Conservation (phyloP, 805 yeast species). For the Wickerhamiella parazyma region DNA sequence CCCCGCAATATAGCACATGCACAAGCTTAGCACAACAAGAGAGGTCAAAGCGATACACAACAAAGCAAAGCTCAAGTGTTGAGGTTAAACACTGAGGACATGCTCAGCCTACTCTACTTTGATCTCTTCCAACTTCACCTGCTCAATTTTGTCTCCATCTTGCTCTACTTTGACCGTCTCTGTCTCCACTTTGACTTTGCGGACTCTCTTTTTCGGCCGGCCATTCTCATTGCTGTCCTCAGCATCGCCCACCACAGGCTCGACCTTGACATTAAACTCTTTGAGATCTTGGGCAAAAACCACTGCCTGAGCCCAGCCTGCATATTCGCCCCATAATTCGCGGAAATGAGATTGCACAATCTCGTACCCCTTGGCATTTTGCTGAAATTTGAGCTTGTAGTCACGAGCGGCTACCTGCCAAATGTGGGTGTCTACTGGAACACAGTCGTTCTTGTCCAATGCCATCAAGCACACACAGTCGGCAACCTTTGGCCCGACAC, state of each 20-base stretch:
- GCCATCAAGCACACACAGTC: constrained; percentile 94
- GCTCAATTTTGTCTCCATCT: background rate
- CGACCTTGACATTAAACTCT: constrained; percentile 2
- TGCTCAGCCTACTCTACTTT: background rate
- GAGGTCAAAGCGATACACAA: no score
- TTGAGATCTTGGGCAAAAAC: constrained; percentile 72
- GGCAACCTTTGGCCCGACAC: constrained; percentile 97
- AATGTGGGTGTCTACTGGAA: constrained; percentile 94
- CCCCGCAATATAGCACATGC: no score
- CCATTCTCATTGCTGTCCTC: no score
- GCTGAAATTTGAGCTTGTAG: constrained; percentile 36
- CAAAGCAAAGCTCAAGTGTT: no score
- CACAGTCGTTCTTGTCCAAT: constrained; percentile 69
- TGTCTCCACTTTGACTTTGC: background rate
- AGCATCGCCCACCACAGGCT: background rate
- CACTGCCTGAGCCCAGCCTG: constrained; percentile 99
- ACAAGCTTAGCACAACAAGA: no score
- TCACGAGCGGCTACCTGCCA: constrained; percentile 78
- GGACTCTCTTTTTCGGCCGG: background rate
- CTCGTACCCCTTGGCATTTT: constrained; percentile 37
- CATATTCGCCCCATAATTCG: constrained; percentile 72
- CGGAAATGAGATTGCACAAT: constrained; percentile 47
- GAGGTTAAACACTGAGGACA: no score
- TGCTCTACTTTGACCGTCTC: background rate
- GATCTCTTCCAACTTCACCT: background rate